Evolutionary conservation across 179 eudicot species (phyloP).

Genomic region (Carnegiea gigantea): DNA sequence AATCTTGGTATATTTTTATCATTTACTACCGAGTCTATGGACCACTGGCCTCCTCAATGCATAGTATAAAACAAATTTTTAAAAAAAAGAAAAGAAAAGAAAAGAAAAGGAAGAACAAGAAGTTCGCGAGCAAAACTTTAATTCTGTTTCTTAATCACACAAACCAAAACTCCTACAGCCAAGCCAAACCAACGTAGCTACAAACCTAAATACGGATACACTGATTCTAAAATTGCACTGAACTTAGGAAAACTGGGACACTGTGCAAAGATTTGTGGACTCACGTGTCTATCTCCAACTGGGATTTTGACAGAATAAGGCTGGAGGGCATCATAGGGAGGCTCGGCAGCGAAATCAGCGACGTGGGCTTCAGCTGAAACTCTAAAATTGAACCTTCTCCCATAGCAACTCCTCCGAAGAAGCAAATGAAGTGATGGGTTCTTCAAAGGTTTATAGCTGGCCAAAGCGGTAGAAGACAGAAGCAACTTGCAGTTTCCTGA

Average conservation of each 20-base stretch:
- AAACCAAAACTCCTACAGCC: not conserved
- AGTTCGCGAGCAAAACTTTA: not conserved
- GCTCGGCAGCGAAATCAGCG: slow-evolving; percentile 17
- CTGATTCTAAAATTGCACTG: not conserved
- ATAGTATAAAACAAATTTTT: not conserved
- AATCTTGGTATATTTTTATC: too few relatives aligned
- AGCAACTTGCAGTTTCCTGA: slow-evolving; percentile 31
- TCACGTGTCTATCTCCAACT: slow-evolving; percentile 82
- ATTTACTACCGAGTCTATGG: not conserved
- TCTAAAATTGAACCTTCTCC: slow-evolving; percentile 22
- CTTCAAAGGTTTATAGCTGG: slow-evolving; percentile 22
- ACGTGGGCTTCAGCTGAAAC: slow-evolving; percentile 26
- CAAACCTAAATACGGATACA: not conserved
- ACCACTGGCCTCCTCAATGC: not conserved
- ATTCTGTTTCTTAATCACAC: not conserved
- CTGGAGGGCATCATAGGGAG: slow-evolving; percentile 31
- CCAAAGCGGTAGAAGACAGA: slow-evolving; percentile 29
- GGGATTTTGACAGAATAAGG: slow-evolving; percentile 75
- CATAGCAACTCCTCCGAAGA: slow-evolving; percentile 16
- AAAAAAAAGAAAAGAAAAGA: too few relatives aligned
- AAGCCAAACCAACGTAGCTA: not conserved
- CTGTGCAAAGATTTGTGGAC: slow-evolving; percentile 17
- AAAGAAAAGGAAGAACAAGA: not conserved
- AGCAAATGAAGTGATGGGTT: slow-evolving; percentile 27
- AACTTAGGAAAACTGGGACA: not conserved